phyloP scores from a whole-genome alignment of 371 early-diverging fungal species.

The Lichtheimia hyalospora region DNA sequence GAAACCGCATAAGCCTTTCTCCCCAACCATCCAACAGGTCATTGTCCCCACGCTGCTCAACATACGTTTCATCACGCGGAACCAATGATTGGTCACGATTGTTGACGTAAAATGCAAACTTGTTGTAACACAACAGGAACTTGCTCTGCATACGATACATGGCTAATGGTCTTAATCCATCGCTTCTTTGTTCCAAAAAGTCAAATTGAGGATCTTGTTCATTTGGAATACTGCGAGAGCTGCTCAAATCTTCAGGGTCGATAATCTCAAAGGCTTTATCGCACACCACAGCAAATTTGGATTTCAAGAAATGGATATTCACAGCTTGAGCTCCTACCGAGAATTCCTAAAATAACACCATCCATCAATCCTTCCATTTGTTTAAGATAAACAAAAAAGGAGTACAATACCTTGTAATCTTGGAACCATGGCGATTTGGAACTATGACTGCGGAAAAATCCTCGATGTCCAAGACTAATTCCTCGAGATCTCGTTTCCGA shows the following conservation, averaged over 20 bases:
- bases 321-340: slow-evolving; percentile 70
- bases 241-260: slow-evolving; percentile 59
- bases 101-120: slow-evolving; percentile 86
- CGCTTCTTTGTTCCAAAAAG: slow-evolving; percentile 69
- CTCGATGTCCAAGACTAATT: background rate
- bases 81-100: slow-evolving; percentile 29
- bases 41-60: background rate
- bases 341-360: slow-evolving; percentile 48
- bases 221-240: slow-evolving; percentile 44
- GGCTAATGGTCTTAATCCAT: slow-evolving; percentile 67
- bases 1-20: no score
- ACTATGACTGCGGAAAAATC: slow-evolving; percentile 7
- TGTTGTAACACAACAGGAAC: slow-evolving; percentile 82
- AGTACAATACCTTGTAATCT: slow-evolving; percentile 13
- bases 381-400: background rate
- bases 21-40: no score
- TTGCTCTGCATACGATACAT: slow-evolving; percentile 67
- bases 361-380: background rate
- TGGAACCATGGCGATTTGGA: slow-evolving; percentile 23
- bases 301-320: slow-evolving; percentile 61
- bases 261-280: slow-evolving; percentile 76
- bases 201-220: slow-evolving; percentile 69
- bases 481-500: background rate
- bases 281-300: slow-evolving; percentile 71
- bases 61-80: slow-evolving; percentile 28